Evolutionary conservation across 1,284 basidiomycete species (phyloP), one percentile per base, ranked within the genome.

Genomic region (Tilletia horrida): DNA sequence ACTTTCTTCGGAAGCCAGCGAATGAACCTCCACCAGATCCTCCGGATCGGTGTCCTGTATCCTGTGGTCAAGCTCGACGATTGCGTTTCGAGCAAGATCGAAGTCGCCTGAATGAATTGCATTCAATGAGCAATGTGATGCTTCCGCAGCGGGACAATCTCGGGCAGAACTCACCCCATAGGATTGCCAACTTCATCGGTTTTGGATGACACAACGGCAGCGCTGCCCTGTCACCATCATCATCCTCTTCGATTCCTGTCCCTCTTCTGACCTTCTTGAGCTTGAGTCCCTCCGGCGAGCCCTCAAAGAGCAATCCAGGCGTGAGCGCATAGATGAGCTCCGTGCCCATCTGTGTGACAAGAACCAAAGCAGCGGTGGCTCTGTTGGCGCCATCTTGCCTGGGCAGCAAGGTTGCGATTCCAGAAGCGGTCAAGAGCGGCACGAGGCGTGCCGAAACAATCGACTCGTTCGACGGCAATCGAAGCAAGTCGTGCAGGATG

Each of bases 161-260:
- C 35, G 4, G 21, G 9, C 13, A 9, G 8, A 35, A 59, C 55
- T 59, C 29, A 59, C 55, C 55, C 16, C 25, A 35, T 3, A 40
- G 27, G 31, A 35, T 31, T 21, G 55, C 55, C 55, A 59, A 35
- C 16, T 35, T 31, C 25, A 59, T 25, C 29, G 35, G 29, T 18
- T 27, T 25, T 18, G 55, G 55, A 35, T 59, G 55, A 40, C 27
- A 59, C 27, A 59, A 27, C 3, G 55, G 55, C 55, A 59, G 55
- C 3, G 31, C 13, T 16, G 55, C 18, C n/a, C n/a, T n/a, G 27
- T 35, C 29, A 16, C 18, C 27, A 9, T 13, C 25, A n/a, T 13
- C 29, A 3, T 31, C 29, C 55, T 14, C 13, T 27, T 31, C 29
- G 9, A 9, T 8, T 3, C 29, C 31, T 11, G 35, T 40, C 11